Evolutionary conservation across 495 filamentous ascomycete genomes (phyloP), one percentile per base, ranked within the genome.

Genomic region (Penicillium macrosclerotiorum): DNA sequence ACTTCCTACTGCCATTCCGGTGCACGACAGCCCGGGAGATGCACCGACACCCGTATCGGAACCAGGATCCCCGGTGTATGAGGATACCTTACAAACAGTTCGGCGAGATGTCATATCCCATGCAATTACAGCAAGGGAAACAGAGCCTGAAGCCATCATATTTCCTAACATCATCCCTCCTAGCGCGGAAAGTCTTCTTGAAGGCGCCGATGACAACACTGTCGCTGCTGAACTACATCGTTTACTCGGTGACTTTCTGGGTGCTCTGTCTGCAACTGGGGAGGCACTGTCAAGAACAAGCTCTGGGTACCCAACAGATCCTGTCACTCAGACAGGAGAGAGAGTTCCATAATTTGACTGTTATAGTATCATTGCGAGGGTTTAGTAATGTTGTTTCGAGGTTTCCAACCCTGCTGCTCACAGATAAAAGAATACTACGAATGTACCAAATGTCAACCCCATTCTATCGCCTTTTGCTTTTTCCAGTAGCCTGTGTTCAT

Each of bases 161-260:
- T 72, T 72, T 39, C 69, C 71, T 2, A 43, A 55, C 12, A 47
- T 73, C 11, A 22, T 62, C 14, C 60, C 69, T 6, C 69, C 71
- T 1, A 62, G 57, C 27, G 47, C 57, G 8, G 56, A 69, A 36
- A 62, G 64, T 8, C 26, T 75, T 23, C 63, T 55, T 52, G 60
- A 67, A 12, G 59, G 56, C 9, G 66, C 63, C 2, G 54, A 64
- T 12, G 69, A 72, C 22, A 32, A 41, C 4, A 48, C 55, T 13
- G 52, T 73, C 5, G 50, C 54, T 9, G 61, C 54, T 4, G 72
- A 75, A 47, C 45, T 75, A 39, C 62, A 70, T 45, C 49, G 69
- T 22, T 32, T 75, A 37, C 47, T 75, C 9, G 63, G 55, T 16
- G 63, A 71, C 30, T 70, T 73, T 44, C 39, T 72, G 8, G 63